Evolutionary conservation across 352 stramenopile species (phyloP).

Genomic region (Phytopythium sindhum): DNA sequence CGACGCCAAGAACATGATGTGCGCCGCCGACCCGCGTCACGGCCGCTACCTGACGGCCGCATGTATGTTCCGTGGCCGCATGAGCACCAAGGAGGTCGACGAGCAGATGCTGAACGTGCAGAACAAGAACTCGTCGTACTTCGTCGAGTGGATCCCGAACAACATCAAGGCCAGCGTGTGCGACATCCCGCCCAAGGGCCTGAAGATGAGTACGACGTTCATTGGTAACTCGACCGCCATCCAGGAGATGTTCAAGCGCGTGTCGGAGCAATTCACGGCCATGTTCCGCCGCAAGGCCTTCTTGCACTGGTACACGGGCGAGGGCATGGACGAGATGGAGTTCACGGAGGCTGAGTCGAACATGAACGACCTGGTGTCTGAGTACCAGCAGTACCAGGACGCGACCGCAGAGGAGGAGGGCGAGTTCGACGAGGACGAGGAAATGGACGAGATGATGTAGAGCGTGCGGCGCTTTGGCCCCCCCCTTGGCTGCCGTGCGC

Average conservation of each 20-base stretch:
- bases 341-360: conserved; percentile 99
- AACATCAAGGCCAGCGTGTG: conserved; percentile 99
- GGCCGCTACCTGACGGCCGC: conserved; percentile 98
- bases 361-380: conserved; percentile 99
- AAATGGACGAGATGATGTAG: conserved; percentile 94
- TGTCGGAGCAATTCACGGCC: conserved; percentile 99
- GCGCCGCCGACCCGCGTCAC: conserved; percentile 97
- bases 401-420: conserved; percentile 98
- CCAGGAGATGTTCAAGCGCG: conserved; percentile 99
- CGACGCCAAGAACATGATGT: conserved; percentile 99
- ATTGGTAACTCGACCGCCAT: conserved; percentile 99
- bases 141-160: conserved; percentile 99
- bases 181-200: conserved; percentile 97
- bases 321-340: conserved; percentile 99
- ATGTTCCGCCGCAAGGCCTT: conserved; percentile 99
- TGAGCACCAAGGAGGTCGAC: conserved; percentile 99
- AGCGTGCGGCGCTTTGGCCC: conserved; percentile 37
- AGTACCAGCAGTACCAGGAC: conserved; percentile 99
- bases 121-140: conserved; percentile 99
- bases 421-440: conserved; percentile 95
- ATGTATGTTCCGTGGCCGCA: conserved; percentile 99
- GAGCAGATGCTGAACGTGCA: conserved; percentile 99
- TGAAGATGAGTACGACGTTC: conserved; percentile 99
- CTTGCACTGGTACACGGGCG: conserved; percentile 99
- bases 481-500: conserved; percentile 41